These are phyloP conservation scores for Gossypium mustelinum DNA, from an alignment of 345 rosid species.

Conservation along the genomic window DNA sequence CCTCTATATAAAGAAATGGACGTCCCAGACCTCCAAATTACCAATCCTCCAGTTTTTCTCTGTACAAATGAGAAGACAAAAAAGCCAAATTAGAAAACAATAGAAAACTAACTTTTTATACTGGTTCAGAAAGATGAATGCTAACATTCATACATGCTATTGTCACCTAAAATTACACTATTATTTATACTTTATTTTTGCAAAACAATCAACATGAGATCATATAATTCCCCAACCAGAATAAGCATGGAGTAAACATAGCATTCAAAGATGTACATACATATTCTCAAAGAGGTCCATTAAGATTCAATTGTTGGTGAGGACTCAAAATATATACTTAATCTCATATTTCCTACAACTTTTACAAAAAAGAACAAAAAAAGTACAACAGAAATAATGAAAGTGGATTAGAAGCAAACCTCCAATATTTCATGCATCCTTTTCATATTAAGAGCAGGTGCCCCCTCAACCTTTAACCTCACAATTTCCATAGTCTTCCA, in stretches of 20 bases:
- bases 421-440: conserved; percentile 86
- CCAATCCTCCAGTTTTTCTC: conserved; percentile 97
- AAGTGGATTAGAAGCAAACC: conserved; percentile 42
- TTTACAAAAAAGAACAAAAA: background rate
- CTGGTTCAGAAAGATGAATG: background rate
- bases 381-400: background rate
- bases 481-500: conserved; percentile 83
- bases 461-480: conserved; percentile 77
- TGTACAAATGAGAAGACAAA: conserved; percentile 24
- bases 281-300: background rate
- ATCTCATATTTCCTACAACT: background rate
- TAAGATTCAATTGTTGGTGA: no score
- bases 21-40: conserved; percentile 93
- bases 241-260: background rate
- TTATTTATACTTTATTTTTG: background rate
- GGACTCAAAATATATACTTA: no score
- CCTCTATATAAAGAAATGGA: conserved; percentile 74
- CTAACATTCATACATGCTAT: background rate
- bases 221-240: background rate
- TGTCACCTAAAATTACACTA: background rate
- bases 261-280: background rate
- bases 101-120: conserved; percentile 2
- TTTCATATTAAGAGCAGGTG: conserved; percentile 86
- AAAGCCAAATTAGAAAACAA: conserved; percentile 1
- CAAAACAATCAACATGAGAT: background rate